Evolutionary conservation across 2,329 filamentous ascomycete genomes (phyloP), one percentile per base, ranked within the genome.

Genomic region (Trichoderma harzianum): DNA sequence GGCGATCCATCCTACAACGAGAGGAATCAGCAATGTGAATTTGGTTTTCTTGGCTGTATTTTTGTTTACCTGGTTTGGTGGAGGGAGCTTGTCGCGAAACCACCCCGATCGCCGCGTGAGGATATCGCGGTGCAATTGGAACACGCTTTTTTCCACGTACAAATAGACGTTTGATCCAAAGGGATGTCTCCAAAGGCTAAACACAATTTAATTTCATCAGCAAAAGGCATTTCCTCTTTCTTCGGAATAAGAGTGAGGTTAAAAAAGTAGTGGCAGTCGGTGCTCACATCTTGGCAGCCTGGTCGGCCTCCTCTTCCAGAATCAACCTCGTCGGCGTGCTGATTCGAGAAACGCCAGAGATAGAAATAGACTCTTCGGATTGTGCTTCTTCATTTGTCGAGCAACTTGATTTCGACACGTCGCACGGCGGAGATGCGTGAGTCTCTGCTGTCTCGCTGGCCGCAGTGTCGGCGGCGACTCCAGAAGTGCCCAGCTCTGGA

Each of bases 61-160:
- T 12, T 28, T 12, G 8, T 14, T 73, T 74, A 82, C 79, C 57
- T 72, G 57, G 34, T 75, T 76, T 34, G 77, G 73, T 3, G 77
- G 76, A 39, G 79, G 79, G 8, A 83, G 75, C 24, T 77, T 74
- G n/a, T 79, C 76, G 6, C 77, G 76, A 63, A 83, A 79, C 77
- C 78, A 82, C 7, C 73, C 76, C 7, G 82, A 82, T 28, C 80
- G 76, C 4, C 76, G 72, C 53, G 74, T 72, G 28, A 83, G 72
- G 63, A 83, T 76, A 47, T 79, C 76, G 51, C 81, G 81, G 72
- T 83, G 81, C n/a, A 81, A 74, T 72, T 74, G 66, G 69, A 79
- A 79, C 43, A 72, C 72, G 69, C 74, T 71, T 4, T 57, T 69
- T 18, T 76, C 77, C 16, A 75, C 74, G 26, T 74, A 73, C 67